Base-by-base conservation (phyloP, 257 asterid genomes). In the Lycium barbarum region DNA sequence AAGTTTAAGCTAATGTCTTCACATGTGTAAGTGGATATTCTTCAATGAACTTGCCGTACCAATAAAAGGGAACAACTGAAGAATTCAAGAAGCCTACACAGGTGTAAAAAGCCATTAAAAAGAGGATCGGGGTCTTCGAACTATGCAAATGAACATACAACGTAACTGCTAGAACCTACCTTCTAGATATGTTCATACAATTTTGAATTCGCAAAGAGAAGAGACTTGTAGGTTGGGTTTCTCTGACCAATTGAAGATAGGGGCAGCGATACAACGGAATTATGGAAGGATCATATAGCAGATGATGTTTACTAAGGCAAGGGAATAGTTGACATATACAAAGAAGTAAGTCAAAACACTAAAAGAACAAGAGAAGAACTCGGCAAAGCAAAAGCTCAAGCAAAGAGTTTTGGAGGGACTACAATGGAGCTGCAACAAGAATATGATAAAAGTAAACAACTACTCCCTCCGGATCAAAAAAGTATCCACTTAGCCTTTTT, bases 181-280 rank as follows among this genome's bases (percentile, higher is more conserved):
- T 62, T 61, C 13, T 61, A 61, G 67, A 61, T 35, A 61, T 8
- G 6, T 5, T 61, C 35, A 61, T n/a, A 61, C 47, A 63, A 83
- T 17, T 55, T 15, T 82, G 73, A 88, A 85, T 51, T 72, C 22
- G 20, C 40, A 66, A n/a, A 59, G 66, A 61, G 73, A 51, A 86
- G 85, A 73, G n/a, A 62, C 63, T 73, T 76, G 82, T 93, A 93
- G 96, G 93, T 93, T 71, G 72, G 93, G 33, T 79, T 91, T 93
- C 93, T 88, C 92, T 38, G 95, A 93, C 88, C 97, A 93, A 84
- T 86, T 85, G 85, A 94, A 93, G 86, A 61, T 93, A 51, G 33
- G 95, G 90, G 91, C 85, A 3, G 87, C 86, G 73, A 78, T 90
- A 53, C 94, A 88, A 89, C 90, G 91, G 59, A 54, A 13, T 13